Conservation (phyloP, 2,329 filamentous ascomycete species). For the Aureobasidium namibiae region DNA sequence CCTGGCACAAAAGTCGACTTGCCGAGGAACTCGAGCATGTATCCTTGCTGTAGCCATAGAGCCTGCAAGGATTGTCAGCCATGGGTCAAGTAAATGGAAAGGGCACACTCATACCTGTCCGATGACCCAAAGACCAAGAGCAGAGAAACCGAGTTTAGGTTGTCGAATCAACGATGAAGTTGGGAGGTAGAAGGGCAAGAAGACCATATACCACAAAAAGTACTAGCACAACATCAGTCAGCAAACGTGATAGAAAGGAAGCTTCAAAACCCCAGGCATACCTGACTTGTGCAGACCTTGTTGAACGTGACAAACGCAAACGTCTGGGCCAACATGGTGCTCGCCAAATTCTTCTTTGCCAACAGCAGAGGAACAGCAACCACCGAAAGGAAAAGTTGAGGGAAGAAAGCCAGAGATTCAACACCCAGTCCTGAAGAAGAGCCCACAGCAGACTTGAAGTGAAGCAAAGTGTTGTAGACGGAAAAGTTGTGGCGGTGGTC, state of each 20-base stretch:
- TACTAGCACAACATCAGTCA: slow-evolving; percentile 52
- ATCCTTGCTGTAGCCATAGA: slow-evolving; percentile 43
- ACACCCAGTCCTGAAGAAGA: slow-evolving; percentile 40
- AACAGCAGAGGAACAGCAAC: slow-evolving; percentile 66
- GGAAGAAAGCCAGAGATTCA: slow-evolving; percentile 80
- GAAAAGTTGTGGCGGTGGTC: slow-evolving; percentile 99
- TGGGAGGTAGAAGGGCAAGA: slow-evolving; percentile 85
- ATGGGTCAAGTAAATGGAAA: background rate
- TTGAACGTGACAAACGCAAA: slow-evolving; percentile 98
- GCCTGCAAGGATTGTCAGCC: slow-evolving; percentile 21
- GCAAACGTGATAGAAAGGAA: background rate
- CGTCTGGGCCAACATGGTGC: slow-evolving; percentile 86
- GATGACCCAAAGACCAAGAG: slow-evolving; percentile 63
- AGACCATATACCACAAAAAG: slow-evolving; percentile 95
- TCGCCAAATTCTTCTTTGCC: slow-evolving; percentile 72
- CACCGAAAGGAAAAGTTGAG: slow-evolving; percentile 74
- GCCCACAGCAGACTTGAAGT: slow-evolving; percentile 64
- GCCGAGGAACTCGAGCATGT: slow-evolving; percentile 53
- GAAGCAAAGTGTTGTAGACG: slow-evolving; percentile 85
- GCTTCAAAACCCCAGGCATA: slow-evolving; percentile 35
- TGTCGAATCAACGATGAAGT: slow-evolving; percentile 60
- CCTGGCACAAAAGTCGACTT: slow-evolving; percentile 77
- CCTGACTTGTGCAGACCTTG: slow-evolving; percentile 97
- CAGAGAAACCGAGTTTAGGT: slow-evolving; percentile 54
- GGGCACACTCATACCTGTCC: slow-evolving; percentile 47